Evolutionary conservation across 2,329 filamentous ascomycete genomes (phyloP).

Genomic region (Botrytis hyacinthi): DNA sequence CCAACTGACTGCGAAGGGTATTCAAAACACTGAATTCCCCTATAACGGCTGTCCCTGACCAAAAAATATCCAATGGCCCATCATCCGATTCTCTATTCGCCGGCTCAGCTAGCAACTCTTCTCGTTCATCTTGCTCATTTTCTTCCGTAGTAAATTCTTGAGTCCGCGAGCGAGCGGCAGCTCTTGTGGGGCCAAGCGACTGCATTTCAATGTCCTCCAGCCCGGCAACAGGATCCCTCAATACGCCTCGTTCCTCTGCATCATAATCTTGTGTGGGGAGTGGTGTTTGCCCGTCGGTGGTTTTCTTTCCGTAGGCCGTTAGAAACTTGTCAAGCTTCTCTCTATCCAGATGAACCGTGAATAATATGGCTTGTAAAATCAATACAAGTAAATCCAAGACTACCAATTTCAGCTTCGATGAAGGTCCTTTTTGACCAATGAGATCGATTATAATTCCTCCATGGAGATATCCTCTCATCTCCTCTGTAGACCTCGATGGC

Average conservation of each 20-base stretch:
- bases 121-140: conserved; percentile 26
- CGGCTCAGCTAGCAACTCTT: conserved; percentile 23
- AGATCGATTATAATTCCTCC: conserved; percentile 67
- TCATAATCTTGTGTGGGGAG: conserved; percentile 34
- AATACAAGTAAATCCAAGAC: conserved; percentile 56
- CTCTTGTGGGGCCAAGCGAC: conserved; percentile 21
- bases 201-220: conserved; percentile 37
- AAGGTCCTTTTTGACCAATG: conserved; percentile 62
- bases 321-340: conserved; percentile 49
- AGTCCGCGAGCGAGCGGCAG: neutral
- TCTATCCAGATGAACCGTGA: conserved; percentile 60
- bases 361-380: conserved; percentile 60
- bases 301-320: conserved; percentile 23
- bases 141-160: neutral
- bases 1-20: conserved; percentile 36
- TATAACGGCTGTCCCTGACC: conserved; percentile 36
- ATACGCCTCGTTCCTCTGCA: conserved; percentile 38
- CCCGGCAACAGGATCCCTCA: conserved; percentile 29
- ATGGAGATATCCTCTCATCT: conserved; percentile 63
- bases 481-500: conserved; percentile 57
- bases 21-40: conserved; percentile 38
- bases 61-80: conserved; percentile 36
- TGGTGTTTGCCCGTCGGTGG: neutral
- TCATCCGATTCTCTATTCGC: conserved; percentile 31
- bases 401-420: conserved; percentile 54